A percentile compares a stretch with the other conserved stretches of the same genome.
Conservation (phyloP, 805 yeast genomes). For the Candida alai region DNA sequence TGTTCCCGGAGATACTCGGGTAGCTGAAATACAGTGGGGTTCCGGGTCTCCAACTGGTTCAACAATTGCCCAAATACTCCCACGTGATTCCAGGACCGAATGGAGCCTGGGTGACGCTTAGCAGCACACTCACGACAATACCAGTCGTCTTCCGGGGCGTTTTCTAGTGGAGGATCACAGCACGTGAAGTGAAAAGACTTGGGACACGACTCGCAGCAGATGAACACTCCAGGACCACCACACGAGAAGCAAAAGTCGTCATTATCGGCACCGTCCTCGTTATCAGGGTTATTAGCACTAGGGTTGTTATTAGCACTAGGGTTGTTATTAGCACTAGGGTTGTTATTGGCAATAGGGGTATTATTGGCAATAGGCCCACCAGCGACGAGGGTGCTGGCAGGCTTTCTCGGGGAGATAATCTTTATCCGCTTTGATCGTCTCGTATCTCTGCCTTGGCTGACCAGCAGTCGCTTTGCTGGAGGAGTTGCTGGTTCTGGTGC, state of each 20-base stretch:
- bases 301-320: conserved; percentile 13
- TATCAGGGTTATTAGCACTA: conserved; percentile 4
- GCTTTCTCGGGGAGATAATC: conserved; percentile 32
- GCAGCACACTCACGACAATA: conserved; percentile 72
- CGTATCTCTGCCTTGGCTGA: background rate
- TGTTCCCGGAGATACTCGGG: conserved; percentile 66
- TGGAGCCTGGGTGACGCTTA: conserved; percentile 27
- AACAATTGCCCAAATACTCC: conserved; percentile 54
- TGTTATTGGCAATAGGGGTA: conserved; percentile 16
- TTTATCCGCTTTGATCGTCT: conserved; percentile 22
- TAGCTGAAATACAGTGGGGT: conserved; percentile 41
- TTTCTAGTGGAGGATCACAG: conserved; percentile 84
- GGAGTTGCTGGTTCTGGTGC: background rate
- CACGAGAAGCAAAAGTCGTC: conserved; percentile 92
- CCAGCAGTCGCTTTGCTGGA: conserved; percentile 1
- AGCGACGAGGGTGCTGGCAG: conserved; percentile 18
- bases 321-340: conserved; percentile 9
- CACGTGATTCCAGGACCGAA: conserved; percentile 26
- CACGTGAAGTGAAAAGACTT: conserved; percentile 88
- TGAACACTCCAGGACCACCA: conserved; percentile 81
- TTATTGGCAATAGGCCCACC: conserved; percentile 3
- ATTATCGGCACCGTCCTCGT: conserved; percentile 36
- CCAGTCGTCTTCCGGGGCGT: conserved; percentile 89
- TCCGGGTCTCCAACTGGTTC: conserved; percentile 62
- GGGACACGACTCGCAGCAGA: conserved; percentile 95